Evolutionary conservation across 495 filamentous ascomycete genomes (phyloP).

Genomic region (Trichoderma orchidacearum): DNA sequence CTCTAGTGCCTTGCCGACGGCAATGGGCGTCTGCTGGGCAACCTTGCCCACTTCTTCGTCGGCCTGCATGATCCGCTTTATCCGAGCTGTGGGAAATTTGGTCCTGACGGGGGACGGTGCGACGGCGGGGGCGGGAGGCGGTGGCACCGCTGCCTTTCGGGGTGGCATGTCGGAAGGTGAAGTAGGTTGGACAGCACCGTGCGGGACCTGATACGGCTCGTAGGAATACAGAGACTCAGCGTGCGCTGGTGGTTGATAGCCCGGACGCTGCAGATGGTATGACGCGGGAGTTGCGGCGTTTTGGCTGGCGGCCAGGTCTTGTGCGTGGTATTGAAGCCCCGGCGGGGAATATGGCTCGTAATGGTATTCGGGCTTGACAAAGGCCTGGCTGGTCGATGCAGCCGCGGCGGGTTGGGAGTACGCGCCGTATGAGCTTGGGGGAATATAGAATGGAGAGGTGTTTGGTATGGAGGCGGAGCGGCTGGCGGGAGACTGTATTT

Average conservation of each 20-base stretch:
- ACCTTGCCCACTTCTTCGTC: conserved; percentile 99
- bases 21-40: conserved; percentile 88
- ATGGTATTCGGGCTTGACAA: background rate
- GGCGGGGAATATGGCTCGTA: conserved; percentile 11
- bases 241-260: conserved; percentile 4
- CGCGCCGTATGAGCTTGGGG: conserved; percentile 2
- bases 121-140: conserved; percentile 13
- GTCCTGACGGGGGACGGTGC: conserved; percentile 68
- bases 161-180: conserved; percentile 17
- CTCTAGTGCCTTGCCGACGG: conserved; percentile 89
- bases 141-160: conserved; percentile 18
- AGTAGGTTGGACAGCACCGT: background rate
- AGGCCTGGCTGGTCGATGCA: background rate
- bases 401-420: background rate
- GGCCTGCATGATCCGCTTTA: conserved; percentile 99
- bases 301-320: background rate
- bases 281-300: background rate
- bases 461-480: background rate
- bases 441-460: background rate
- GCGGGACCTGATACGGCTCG: background rate
- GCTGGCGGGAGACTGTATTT: background rate
- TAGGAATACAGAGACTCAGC: background rate
- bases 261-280: background rate
- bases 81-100: conserved; percentile 93
- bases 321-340: background rate